Conservation (phyloP, 345 rosid genomes). For the Aquilaria sinensis region DNA sequence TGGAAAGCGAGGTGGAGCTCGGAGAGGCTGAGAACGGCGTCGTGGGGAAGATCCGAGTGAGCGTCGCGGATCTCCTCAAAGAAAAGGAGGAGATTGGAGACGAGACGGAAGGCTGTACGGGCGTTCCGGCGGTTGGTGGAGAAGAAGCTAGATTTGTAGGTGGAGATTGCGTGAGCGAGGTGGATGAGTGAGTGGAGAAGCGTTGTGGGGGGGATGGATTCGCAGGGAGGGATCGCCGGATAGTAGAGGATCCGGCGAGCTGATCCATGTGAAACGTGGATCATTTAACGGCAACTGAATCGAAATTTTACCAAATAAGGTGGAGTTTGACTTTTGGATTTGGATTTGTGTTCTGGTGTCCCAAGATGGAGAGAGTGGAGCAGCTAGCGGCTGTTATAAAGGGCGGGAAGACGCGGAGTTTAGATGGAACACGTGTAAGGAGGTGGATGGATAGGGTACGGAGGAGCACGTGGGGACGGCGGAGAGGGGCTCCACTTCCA, state of each 20-base stretch:
- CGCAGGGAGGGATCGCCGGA: slow-evolving; percentile 63
- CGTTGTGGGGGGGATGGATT: slow-evolving; percentile 31
- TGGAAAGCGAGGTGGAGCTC: slow-evolving; percentile 69
- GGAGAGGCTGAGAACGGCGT: slow-evolving; percentile 40
- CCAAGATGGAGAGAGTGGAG: background rate
- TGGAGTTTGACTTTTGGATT: slow-evolving; percentile 9
- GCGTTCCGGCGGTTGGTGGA: slow-evolving; percentile 42
- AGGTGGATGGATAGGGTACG: background rate
- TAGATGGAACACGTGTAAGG: slow-evolving; percentile 15
- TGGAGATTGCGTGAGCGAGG: slow-evolving; percentile 32
- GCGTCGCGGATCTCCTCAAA: slow-evolving; percentile 42
- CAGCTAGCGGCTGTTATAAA: background rate
- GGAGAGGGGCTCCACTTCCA: slow-evolving; percentile 10
- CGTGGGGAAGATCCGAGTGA: slow-evolving; percentile 19
- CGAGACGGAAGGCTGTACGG: slow-evolving; percentile 39
- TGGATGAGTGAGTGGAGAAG: slow-evolving; percentile 47
- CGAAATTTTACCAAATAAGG: background rate
- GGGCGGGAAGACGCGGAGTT: background rate
- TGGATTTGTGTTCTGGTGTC: slow-evolving; percentile 7
- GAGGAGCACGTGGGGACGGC: background rate
- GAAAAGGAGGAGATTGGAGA: slow-evolving; percentile 36
- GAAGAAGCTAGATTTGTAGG: slow-evolving; percentile 34
- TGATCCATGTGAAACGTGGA: slow-evolving; percentile 23
- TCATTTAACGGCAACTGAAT: slow-evolving; percentile 24
- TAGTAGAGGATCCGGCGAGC: slow-evolving; percentile 56